Conservation (phyloP, 371 early-diverging fungal species). For the Caulochytrium protostelioides region DNA sequence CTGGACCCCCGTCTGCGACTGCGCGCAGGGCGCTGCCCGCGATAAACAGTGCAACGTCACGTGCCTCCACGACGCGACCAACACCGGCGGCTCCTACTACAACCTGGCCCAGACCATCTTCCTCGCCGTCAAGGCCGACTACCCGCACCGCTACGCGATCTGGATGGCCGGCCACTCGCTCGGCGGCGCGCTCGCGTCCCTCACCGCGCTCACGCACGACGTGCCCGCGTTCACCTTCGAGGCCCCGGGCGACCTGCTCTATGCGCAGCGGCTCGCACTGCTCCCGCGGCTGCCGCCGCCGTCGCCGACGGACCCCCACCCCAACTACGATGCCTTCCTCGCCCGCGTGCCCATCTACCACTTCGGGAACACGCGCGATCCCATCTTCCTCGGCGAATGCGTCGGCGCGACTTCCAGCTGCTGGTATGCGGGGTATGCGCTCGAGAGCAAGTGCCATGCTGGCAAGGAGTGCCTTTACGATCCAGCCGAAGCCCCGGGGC, state of each 20-base stretch:
- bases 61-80: conserved; percentile 34
- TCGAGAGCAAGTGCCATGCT: conserved; percentile 41
- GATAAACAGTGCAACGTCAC: conserved; percentile 26
- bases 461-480: conserved; percentile 20
- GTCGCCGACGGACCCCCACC: conserved; percentile 32
- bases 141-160: conserved; percentile 27
- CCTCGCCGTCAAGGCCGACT: neutral
- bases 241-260: conserved; percentile 63
- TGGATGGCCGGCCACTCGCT: conserved; percentile 87
- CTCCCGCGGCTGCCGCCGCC: conserved; percentile 14
- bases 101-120: conserved; percentile 8
- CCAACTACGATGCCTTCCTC: conserved; percentile 9
- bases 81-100: conserved; percentile 5
- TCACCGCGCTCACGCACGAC: conserved; percentile 66
- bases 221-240: conserved; percentile 73
- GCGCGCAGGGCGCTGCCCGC: conserved; percentile 9
- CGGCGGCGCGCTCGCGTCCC: conserved; percentile 61
- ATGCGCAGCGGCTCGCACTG: conserved; percentile 58
- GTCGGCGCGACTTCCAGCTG: conserved; percentile 52
- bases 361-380: conserved; percentile 79
- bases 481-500: conserved; percentile 2
- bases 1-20: conserved; percentile 70
- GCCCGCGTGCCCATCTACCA: conserved; percentile 61
- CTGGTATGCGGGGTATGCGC: conserved; percentile 72
- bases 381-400: conserved; percentile 76